Base-by-base conservation (phyloP, 2,329 filamentous ascomycete genomes). In the Botrytis galanthina region DNA sequence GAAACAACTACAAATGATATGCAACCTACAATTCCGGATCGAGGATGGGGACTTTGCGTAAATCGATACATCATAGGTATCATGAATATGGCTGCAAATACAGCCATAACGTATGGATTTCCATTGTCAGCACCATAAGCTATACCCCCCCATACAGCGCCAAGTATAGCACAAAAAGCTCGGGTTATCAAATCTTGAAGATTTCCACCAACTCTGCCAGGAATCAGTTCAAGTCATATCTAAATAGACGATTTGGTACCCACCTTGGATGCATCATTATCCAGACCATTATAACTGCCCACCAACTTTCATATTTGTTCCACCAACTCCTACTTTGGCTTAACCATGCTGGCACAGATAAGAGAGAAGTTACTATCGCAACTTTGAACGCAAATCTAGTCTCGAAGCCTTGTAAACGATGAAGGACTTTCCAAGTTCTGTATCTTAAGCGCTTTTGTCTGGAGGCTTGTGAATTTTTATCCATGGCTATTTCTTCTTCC, bases 11-110 rank as follows among this genome's bases (percentile, higher is more conserved):
- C 85, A 75, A 89, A 90, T 10, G 86, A 85, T 10, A 90, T 80
- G 75, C 87, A 89, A 8, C 87, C 88, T 5, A 89, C 86, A 4
- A 89, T 81, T 1, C 88, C 88, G 3, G 88, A 90, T 59, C 88
- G 82, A n/a, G 87, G 86, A 78, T 89, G 87, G 14, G 83, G 80
- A 77, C 86, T 88, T 73, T 87, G 86, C 0, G 86, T 87, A 74
- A 84, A 88, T 42, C 87, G 83, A 74, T 88, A 88, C 18, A 89
- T 81, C 87, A 89, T 89, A 0, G 88, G 88, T n/a, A 87, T 77
- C 86, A 89, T 88, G 76, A 85, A 90, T 9, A 89, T 81, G 4
- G 83, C 82, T 22, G 87, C 85, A 79, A 90, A 89, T 0, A 83
- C 84, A 6, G 85, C 87, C 80, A 88, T 84, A 2, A 89, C 84